Evolutionary conservation across 179 eudicot genomes (phyloP), one percentile per base, ranked within the genome.

Genomic region (Dionaea muscipula): DNA sequence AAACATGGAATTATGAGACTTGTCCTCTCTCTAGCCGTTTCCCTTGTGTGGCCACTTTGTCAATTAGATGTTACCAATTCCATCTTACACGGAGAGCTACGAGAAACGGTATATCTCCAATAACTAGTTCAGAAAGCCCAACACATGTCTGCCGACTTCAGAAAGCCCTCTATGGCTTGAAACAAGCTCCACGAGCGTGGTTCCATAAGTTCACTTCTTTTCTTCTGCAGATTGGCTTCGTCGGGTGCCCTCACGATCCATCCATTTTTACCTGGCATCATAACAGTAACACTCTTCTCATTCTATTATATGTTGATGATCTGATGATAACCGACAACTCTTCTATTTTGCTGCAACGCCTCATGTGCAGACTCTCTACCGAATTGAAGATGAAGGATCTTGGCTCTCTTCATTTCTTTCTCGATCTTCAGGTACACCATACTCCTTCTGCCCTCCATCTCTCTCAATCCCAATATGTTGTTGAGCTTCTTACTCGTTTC

Each of bases 301-400:
- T 58, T 11, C 13, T 50, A 7, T 19, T 50, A 16, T 50, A 50
- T 50, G 36, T 50, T 1, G 54, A 58, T 46, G 43, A 58, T 31
- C 27, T 58, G 14, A 16, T 58, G 0, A 46, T 58, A 4, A 31
- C 27, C 7, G 38, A 36, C 0, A 20, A 58, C 47, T 25, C 21
- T n/a, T n/a, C n/a, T n/a, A n/a, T n/a, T n/a, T n/a, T n/a, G n/a
- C n/a, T n/a, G n/a, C n/a, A n/a, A n/a, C n/a, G n/a, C n/a, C n/a
- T n/a, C n/a, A n/a, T n/a, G n/a, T n/a, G n/a, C n/a, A n/a, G n/a
- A n/a, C n/a, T n/a, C n/a, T n/a, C n/a, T n/a, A n/a, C n/a, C n/a
- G n/a, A n/a, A n/a, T n/a, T n/a, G n/a, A n/a, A n/a, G n/a, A n/a
- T n/a, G n/a, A n/a, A n/a, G n/a, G n/a, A n/a, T n/a, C n/a, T n/a